phyloP scores from a whole-genome alignment of 2,329 filamentous ascomycete species.

The Fusarium pilosicola region DNA sequence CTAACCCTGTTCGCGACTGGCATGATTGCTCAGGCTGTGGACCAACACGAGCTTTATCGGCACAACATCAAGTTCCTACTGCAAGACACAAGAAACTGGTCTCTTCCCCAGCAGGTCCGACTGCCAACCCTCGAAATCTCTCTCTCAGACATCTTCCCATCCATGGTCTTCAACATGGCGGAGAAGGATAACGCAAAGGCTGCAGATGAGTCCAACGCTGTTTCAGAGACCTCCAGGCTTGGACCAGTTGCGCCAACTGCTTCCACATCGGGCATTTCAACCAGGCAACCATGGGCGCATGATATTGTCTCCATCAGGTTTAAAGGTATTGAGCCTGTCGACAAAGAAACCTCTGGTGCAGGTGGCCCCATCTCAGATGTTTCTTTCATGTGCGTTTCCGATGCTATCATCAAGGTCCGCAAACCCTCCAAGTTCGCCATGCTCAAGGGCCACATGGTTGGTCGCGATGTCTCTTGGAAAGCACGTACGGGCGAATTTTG shows the following conservation, averaged over 20 bases:
- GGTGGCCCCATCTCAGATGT: slow-evolving; percentile 12
- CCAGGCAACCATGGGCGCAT: slow-evolving; percentile 63
- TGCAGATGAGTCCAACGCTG: slow-evolving; percentile 4
- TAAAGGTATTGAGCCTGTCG: slow-evolving; percentile 53
- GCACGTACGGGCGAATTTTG: slow-evolving; percentile 69
- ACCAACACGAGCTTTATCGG: slow-evolving; percentile 59
- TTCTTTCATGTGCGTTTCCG: slow-evolving; percentile 55
- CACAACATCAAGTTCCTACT: slow-evolving; percentile 55
- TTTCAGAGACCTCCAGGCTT: slow-evolving; percentile 30
- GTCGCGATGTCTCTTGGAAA: slow-evolving; percentile 70
- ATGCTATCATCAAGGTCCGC: slow-evolving; percentile 65
- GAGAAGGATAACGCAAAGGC: slow-evolving; percentile 27
- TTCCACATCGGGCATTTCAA: slow-evolving; percentile 27
- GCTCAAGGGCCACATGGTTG: slow-evolving; percentile 65
- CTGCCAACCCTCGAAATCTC: slow-evolving; percentile 61
- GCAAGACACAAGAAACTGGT: slow-evolving; percentile 49
- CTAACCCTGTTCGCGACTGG: slow-evolving; percentile 61
- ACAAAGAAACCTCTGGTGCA: slow-evolving; percentile 18
- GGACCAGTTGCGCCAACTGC: slow-evolving; percentile 38
- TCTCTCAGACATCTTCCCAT: slow-evolving; percentile 58
- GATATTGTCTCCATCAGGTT: slow-evolving; percentile 70
- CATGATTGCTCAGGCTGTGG: slow-evolving; percentile 62
- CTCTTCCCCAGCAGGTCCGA: slow-evolving; percentile 55
- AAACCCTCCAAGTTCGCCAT: slow-evolving; percentile 64
- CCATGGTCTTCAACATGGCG: slow-evolving; percentile 45